phyloP scores from a whole-genome alignment of 2,329 filamentous ascomycete species.

The Colletotrichum viniferum region DNA sequence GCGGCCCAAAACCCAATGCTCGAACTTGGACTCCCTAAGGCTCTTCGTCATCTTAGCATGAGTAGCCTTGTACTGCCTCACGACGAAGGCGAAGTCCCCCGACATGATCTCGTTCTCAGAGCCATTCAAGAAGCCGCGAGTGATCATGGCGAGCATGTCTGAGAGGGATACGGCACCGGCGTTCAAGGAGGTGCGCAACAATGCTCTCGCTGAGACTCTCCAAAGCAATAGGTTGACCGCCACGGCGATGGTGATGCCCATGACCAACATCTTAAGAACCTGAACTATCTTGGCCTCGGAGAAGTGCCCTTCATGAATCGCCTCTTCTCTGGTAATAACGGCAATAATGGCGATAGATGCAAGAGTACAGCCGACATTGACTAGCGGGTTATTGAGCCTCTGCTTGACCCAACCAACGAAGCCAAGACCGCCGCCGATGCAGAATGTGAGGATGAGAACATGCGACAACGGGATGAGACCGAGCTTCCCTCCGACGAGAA shows the following conservation, averaged over 20 bases:
- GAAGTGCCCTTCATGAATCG: conserved; percentile 81
- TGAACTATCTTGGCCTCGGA: conserved; percentile 82
- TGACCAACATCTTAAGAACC: conserved; percentile 81
- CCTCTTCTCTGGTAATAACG: conserved; percentile 88
- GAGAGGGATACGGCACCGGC: conserved; percentile 77
- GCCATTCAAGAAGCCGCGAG: conserved; percentile 82
- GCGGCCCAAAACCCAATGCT: conserved; percentile 82
- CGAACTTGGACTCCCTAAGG: conserved; percentile 84
- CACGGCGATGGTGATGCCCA: conserved; percentile 76
- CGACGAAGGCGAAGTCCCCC: conserved; percentile 66
- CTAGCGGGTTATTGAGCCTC: conserved; percentile 75
- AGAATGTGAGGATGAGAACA: conserved; percentile 78
- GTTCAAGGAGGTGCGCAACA: conserved; percentile 75
- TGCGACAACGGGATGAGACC: conserved; percentile 75
- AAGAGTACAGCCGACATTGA: conserved; percentile 85
- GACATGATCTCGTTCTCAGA: conserved; percentile 78
- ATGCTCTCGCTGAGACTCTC: conserved; percentile 76
- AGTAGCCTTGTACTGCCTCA: conserved; percentile 67
- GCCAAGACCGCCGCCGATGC: conserved; percentile 84
- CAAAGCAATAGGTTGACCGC: conserved; percentile 78
- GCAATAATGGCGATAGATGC: conserved; percentile 89
- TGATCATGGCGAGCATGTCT: conserved; percentile 82
- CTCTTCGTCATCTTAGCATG: conserved; percentile 76
- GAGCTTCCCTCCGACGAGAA: conserved; percentile 59
- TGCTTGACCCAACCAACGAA: conserved; percentile 90